Evolutionary conservation across 225 moss, liverwort and hornwort genomes (phyloP), one percentile per base, ranked within the genome.

Genomic region (Lunularia cruciata): DNA sequence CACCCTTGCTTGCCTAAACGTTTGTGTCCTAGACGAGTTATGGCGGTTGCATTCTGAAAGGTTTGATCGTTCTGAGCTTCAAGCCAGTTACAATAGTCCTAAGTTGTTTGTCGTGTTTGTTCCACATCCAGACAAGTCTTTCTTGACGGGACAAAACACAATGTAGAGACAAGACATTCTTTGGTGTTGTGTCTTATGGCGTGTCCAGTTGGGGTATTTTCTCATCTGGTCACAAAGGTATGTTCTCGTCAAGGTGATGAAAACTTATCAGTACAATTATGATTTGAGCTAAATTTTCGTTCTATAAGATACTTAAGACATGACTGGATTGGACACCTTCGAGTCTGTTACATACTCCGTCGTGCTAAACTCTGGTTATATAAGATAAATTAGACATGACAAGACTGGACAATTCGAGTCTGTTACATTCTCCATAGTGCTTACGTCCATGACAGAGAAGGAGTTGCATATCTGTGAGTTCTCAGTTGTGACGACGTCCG

Each of bases 181-280:
- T 69, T 80, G 77, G 75, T 86, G 26, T 64, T 86, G 2, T 86
- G 83, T 67, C 76, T 86, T 22, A 80, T 81, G 85, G 78, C 81
- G 77, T 85, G 85, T 60, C 85, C 85, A 19, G 71, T 81, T 34
- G 81, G 85, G 68, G 88, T 95, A 35, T 81, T 92, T 63, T 90
- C 84, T 84, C 95, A 95, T 74, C 62, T 90, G 26, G 47, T 86
- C 65, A 95, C 90, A 27, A 92, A 92, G 76, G 80, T 81, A 70
- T 36, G 33, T 15, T 25, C n/a, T n/a, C n/a, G n/a, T n/a, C n/a
- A n/a, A n/a, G n/a, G n/a, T n/a, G n/a, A n/a, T n/a, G n/a, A n/a
- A n/a, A n/a, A n/a, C n/a, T n/a, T n/a, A n/a, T n/a, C n/a, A n/a
- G n/a, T n/a, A n/a, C n/a, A n/a, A n/a, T n/a, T n/a, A n/a, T n/a